phyloP scores from a whole-genome alignment of 2,329 filamentous ascomycete genomes.

The Xylaria sp. region DNA sequence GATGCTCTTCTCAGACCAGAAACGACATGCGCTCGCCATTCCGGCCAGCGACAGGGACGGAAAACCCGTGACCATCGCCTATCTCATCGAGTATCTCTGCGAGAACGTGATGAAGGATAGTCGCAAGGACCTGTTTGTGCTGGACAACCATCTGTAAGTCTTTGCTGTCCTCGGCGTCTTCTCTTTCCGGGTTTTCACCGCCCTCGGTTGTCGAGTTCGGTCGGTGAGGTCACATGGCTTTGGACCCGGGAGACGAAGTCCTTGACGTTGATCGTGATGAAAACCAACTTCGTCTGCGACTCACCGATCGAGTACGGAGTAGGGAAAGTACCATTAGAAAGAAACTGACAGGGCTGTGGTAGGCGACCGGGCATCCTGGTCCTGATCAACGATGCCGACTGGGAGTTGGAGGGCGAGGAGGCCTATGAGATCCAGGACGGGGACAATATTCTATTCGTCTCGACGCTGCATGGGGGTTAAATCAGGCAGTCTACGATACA shows the following conservation, averaged over 20 bases:
- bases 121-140: conserved; percentile 81
- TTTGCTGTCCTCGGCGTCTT: not conserved
- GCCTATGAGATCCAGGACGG: conserved; percentile 74
- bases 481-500: conserved; percentile 9
- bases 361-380: conserved; percentile 94
- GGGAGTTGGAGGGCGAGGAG: conserved; percentile 95
- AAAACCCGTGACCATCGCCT: conserved; percentile 62
- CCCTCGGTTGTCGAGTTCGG: not conserved
- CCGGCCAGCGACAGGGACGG: conserved; percentile 58
- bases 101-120: conserved; percentile 77
- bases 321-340: not conserved
- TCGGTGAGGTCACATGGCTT: conserved; percentile 2
- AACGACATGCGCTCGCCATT: conserved; percentile 64
- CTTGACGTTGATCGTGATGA: conserved; percentile 1
- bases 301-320: conserved; percentile 14
- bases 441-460: conserved; percentile 93
- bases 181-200: conserved; percentile 3
- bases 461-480: conserved; percentile 88
- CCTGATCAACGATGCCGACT: conserved; percentile 95
- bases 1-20: conserved; percentile 82
- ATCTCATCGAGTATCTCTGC: conserved; percentile 74
- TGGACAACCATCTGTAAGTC: conserved; percentile 81
- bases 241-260: not conserved
- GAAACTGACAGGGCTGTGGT: conserved; percentile 23
- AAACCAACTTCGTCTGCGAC: conserved; percentile 9